Evolutionary conservation across 768 basidiomycete species (phyloP).

Genomic region (Lepiota brunneoincarnata): DNA sequence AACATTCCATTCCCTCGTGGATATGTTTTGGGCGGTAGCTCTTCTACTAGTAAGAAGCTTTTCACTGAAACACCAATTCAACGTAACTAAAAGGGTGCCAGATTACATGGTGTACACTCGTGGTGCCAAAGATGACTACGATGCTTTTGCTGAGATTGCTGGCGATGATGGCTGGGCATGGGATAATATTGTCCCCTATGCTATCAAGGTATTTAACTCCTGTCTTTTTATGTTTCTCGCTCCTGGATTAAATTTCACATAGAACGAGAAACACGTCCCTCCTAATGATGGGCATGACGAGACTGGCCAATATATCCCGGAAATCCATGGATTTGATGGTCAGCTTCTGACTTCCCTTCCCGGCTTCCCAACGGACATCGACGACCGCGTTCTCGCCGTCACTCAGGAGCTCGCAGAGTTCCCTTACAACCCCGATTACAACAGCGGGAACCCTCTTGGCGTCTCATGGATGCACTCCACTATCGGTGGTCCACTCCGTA

Average conservation of each 20-base stretch:
- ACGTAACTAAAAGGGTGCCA: not conserved
- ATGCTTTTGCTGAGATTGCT: conserved; percentile 29
- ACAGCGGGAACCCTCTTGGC: conserved; percentile 30
- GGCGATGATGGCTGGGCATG: conserved; percentile 37
- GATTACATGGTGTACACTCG: conserved; percentile 19
- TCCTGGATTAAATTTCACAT: not conserved
- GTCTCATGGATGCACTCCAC: conserved; percentile 33
- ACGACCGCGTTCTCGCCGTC: conserved; percentile 33
- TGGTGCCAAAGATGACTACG: conserved; percentile 33
- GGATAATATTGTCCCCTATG: conserved; percentile 31
- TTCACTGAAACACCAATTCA: not conserved
- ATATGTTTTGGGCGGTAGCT: conserved; percentile 27
- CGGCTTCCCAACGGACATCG: conserved; percentile 26
- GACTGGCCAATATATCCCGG: conserved; percentile 33
- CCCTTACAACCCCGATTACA: conserved; percentile 32
- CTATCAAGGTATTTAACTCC: conserved; percentile 22
- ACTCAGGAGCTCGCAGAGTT: conserved; percentile 31
- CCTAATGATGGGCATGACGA: conserved; percentile 37
- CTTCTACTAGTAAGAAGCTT: conserved; percentile 17
- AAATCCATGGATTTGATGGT: conserved; percentile 35
- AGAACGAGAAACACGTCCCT: conserved; percentile 35
- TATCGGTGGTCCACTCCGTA: conserved; percentile 28
- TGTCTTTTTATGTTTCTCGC: not conserved
- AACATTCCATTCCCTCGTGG: conserved; percentile 20
- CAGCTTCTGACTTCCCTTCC: conserved; percentile 29